Evolutionary conservation across 305 asterid species (phyloP), one percentile per base, ranked within the genome.

Genomic region (Plantago lanceolata): DNA sequence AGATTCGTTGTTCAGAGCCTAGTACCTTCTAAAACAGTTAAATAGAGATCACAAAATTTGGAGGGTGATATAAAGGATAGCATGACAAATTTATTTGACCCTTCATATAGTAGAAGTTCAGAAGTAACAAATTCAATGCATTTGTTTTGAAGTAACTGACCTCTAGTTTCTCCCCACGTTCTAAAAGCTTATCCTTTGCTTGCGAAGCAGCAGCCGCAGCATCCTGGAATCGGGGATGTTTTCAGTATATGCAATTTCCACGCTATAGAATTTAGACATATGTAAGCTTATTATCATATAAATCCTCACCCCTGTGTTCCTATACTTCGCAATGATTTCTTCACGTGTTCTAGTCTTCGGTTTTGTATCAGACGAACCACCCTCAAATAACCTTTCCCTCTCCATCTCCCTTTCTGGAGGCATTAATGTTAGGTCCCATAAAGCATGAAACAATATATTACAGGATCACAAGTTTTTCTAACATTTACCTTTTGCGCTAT

Each of bases 291-390:
- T 43, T 52, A 66, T 1, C 3, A 47, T 56, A 55, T 59, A 52
- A 68, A 56, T 19, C 40, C 64, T 71, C 81, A 94, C 97, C 85
- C 89, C 96, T 0, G 89, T 61, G 69, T 78, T 72, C 74, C 95
- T 74, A 75, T 90, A 94, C 79, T 94, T 90, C 26, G 97, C 96
- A 68, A 90, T 84, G 79, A 94, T 94, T 82, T 94, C 97, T 76
- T 90, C 97, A 53, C 80, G 83, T 8, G 95, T 90, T 72, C 97
- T 77, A 33, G 24, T 61, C 68, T 64, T 88, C 66, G 99, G 94
- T 76, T 87, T 70, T 52, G 79, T 59, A 64, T 80, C 90, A 71
- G 77, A 58, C n/a, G 88, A 78, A 66, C 82, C 72, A 64, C 94
- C 99, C 81, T 86, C 95, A 65, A 94, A 90, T 68, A 88, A 70